These are phyloP conservation scores for Yamagishiella unicocca DNA, from an alignment of 139 green algal genomes.

Conservation along the genomic window DNA sequence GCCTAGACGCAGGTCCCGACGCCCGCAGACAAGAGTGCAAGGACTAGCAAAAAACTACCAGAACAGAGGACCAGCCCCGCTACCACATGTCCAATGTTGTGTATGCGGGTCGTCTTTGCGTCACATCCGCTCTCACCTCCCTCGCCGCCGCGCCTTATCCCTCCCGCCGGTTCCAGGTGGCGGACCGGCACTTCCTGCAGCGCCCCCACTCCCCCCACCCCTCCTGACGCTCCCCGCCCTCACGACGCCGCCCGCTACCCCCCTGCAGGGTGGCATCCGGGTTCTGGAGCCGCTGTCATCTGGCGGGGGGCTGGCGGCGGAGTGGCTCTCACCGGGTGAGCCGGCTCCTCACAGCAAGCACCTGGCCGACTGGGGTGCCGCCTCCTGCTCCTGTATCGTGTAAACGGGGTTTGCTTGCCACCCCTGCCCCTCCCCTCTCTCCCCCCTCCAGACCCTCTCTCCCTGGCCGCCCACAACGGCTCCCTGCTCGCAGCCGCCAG, in stretches of 20 bases:
- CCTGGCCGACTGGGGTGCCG: neutral
- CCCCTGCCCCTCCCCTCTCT: neutral
- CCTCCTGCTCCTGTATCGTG: too few relatives aligned
- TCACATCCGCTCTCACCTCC: too few relatives aligned
- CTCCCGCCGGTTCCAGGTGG: neutral
- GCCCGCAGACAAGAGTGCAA: too few relatives aligned
- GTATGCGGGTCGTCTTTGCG: neutral
- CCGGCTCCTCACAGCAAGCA: neutral
- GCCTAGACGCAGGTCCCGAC: too few relatives aligned
- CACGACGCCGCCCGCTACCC: neutral
- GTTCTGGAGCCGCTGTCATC: slow-evolving; percentile 24
- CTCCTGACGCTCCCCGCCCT: neutral
- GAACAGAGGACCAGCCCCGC: too few relatives aligned
- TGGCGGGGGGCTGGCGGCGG: neutral
- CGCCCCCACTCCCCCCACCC: neutral
- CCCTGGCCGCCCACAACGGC: slow-evolving; percentile 31
- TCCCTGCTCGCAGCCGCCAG: slow-evolving; percentile 29
- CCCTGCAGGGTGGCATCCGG: slow-evolving; percentile 28
- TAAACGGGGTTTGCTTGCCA: too few relatives aligned
- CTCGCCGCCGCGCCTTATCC: too few relatives aligned
- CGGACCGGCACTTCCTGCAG: neutral
- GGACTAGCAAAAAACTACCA: too few relatives aligned
- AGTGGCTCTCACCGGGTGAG: slow-evolving; percentile 36
- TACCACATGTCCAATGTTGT: too few relatives aligned
- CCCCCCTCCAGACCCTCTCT: neutral